Percentiles rank a stretch among this genome's conserved stretches.
Conservation (phyloP, 2,329 filamentous ascomycete genomes). For the Dissoconium aciculare region DNA sequence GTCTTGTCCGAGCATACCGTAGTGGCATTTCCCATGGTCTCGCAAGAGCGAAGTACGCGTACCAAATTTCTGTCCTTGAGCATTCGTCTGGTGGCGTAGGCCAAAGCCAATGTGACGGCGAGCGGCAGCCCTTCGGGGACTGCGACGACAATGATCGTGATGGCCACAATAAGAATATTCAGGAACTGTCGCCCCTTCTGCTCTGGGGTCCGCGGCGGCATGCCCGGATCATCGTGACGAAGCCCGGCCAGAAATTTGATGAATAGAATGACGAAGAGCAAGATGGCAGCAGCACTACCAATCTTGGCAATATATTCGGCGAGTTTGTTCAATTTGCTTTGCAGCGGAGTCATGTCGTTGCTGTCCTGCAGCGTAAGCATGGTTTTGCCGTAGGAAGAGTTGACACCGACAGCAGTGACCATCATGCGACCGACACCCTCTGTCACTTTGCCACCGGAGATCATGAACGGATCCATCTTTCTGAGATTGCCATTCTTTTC, state of each 20-base stretch:
- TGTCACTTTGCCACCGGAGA: constrained; percentile 67
- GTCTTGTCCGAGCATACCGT: constrained; percentile 73
- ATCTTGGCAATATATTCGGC: constrained; percentile 70
- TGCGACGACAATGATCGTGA: constrained; percentile 55
- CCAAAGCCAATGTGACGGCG: constrained; percentile 52
- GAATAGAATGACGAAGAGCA: constrained; percentile 72
- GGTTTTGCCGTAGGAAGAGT: constrained; percentile 63
- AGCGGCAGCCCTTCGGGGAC: constrained; percentile 52
- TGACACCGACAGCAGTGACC: constrained; percentile 57
- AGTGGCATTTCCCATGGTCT: constrained; percentile 57
- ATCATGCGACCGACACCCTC: constrained; percentile 64
- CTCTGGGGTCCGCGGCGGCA: constrained; percentile 44
- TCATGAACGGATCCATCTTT: constrained; percentile 71
- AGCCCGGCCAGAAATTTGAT: constrained; percentile 70
- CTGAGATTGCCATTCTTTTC: constrained; percentile 45
- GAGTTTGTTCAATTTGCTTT: constrained; percentile 60
- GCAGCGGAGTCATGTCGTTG: constrained; percentile 61
- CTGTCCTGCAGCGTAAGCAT: constrained; percentile 66
- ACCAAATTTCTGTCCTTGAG: constrained; percentile 57
- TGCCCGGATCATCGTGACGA: constrained; percentile 32
- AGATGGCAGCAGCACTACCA: constrained; percentile 58
- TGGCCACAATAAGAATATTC: constrained; percentile 47
- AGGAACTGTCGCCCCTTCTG: constrained; percentile 61
- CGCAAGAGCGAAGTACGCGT: constrained; percentile 51
- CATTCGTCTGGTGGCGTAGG: constrained; percentile 53